These are phyloP conservation scores for Eucalyptus marginata DNA, from an alignment of 345 rosid species.

Conservation along the genomic window DNA sequence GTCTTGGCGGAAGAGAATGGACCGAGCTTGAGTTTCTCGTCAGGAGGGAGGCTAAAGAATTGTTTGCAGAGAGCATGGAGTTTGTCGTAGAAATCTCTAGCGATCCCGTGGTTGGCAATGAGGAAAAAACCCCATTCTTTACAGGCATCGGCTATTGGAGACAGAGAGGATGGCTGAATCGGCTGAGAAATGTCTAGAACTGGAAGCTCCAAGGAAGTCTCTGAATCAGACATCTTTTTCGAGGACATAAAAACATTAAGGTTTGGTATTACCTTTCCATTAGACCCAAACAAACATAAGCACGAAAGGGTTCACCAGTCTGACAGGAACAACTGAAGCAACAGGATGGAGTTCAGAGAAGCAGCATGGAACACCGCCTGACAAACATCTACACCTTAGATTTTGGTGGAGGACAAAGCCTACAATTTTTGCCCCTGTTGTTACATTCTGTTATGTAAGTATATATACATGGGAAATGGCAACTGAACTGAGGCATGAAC, in stretches of 20 bases:
- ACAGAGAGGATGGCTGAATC: conserved; percentile 11
- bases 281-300: not conserved
- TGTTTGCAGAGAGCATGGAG: conserved; percentile 23
- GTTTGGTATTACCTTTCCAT: not conserved
- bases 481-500: not conserved
- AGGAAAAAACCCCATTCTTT: conserved; percentile 67
- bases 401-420: not conserved
- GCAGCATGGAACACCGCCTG: not conserved
- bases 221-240: conserved; percentile 21
- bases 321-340: not conserved
- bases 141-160: conserved; percentile 52
- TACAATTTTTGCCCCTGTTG: not conserved
- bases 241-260: not conserved
- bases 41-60: conserved; percentile 37
- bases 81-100: conserved; percentile 23
- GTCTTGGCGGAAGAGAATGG: conserved; percentile 29
- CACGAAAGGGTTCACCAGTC: not conserved
- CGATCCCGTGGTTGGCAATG: conserved; percentile 59
- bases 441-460: not conserved
- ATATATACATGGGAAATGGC: not conserved
- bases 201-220: conserved; percentile 38
- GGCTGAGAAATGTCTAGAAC: conserved; percentile 55
- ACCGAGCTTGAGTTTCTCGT: conserved; percentile 55
- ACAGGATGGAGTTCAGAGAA: not conserved
- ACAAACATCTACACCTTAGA: not conserved